phyloP scores from a whole-genome alignment of 2,329 filamentous ascomycete species.

The Stachybotrys chlorohalonatus region DNA sequence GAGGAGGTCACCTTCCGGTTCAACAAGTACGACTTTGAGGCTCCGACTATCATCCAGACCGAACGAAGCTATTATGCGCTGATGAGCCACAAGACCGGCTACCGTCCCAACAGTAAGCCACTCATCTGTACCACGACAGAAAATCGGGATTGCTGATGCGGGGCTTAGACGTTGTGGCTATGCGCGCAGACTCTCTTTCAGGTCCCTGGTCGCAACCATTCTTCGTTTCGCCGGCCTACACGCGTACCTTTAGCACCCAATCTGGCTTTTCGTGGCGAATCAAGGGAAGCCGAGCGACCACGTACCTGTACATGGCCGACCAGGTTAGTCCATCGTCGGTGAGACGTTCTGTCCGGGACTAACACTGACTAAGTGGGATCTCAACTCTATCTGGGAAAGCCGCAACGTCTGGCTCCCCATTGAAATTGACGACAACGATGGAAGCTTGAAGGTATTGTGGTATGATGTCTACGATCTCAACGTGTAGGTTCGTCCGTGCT shows the following conservation, averaged over 20 bases:
- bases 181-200: constrained; percentile 36
- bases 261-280: constrained; percentile 40
- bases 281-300: constrained; percentile 33
- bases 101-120: constrained; percentile 43
- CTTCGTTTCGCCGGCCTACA: constrained; percentile 37
- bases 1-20: constrained; percentile 45
- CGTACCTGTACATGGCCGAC: constrained; percentile 39
- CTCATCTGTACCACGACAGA: accelerated
- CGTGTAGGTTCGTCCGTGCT: constrained; percentile 24
- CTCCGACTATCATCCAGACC: constrained; percentile 51
- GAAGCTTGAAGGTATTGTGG: constrained; percentile 38
- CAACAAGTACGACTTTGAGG: constrained; percentile 51
- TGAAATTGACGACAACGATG: constrained; percentile 39
- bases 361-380: constrained; percentile 29
- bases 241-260: constrained; percentile 41
- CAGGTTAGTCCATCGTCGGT: constrained; percentile 12
- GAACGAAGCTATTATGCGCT: constrained; percentile 50
- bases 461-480: constrained; percentile 45
- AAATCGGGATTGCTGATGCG: neutral
- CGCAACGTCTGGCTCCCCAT: constrained; percentile 48
- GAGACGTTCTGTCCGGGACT: accelerated
- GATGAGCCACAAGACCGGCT: constrained; percentile 56
- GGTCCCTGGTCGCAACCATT: constrained; percentile 45
- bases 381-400: constrained; percentile 43
- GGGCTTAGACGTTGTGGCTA: constrained; percentile 37